These are phyloP conservation scores for Chernovozyma aurita DNA, from an alignment of 1,139 yeast genomes.

Conservation along the genomic window DNA sequence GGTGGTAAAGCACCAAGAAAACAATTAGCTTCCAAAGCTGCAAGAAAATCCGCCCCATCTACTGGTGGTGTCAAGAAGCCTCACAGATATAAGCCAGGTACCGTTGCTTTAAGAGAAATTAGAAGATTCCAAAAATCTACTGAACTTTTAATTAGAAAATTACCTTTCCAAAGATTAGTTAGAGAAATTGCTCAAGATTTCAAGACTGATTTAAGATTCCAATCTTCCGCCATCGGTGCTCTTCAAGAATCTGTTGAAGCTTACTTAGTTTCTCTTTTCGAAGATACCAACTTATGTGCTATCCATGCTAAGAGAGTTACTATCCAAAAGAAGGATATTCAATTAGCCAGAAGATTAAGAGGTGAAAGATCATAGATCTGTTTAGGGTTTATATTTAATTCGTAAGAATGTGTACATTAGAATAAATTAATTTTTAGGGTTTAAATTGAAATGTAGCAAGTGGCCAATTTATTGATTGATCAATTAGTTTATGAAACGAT, in stretches of 20 bases:
- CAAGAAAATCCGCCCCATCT: constrained; percentile 97
- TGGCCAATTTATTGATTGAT: background rate
- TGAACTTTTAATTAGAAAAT: constrained; percentile 93
- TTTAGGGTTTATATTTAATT: constrained; percentile 5
- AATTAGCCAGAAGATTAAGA: constrained; percentile 98
- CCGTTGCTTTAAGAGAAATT: constrained; percentile 98
- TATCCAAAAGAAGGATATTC: constrained; percentile 98
- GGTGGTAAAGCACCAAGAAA: constrained; percentile 99
- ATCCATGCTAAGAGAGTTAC: constrained; percentile 99
- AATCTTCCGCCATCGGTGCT: constrained; percentile 98
- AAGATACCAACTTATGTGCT: too few species aligned
- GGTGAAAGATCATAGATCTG: constrained; percentile 82
- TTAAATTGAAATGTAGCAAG: background rate
- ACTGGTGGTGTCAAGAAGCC: constrained; percentile 99
- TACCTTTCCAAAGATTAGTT: constrained; percentile 98
- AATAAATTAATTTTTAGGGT: constrained; percentile 2
- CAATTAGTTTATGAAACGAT: too few species aligned
- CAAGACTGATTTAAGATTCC: constrained; percentile 98
- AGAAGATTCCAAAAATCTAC: constrained; percentile 99
- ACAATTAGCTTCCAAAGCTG: constrained; percentile 98
- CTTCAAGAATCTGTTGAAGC: constrained; percentile 99
- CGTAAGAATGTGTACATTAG: constrained; percentile 7
- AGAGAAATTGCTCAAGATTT: constrained; percentile 98
- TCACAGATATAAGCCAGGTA: constrained; percentile 99
- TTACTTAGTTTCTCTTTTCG: constrained; percentile 82